Evolutionary conservation across 2,329 filamentous ascomycete genomes (phyloP).

Genomic region (Amesomyces nigricolor): DNA sequence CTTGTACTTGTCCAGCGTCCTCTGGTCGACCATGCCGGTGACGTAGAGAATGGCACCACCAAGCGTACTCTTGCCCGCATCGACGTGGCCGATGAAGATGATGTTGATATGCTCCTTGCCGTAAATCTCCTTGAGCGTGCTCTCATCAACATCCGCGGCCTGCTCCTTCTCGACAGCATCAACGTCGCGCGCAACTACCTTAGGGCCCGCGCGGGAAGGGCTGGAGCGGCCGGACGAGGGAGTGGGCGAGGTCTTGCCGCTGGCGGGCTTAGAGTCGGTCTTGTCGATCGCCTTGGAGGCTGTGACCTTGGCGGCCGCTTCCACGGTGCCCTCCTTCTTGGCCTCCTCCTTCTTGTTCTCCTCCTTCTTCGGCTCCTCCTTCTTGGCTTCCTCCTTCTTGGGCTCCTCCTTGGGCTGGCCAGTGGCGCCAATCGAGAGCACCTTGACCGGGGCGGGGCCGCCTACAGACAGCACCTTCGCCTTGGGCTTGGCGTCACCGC

Average conservation of each 20-base stretch:
- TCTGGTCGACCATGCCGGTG: slow-evolving; percentile 98
- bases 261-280: slow-evolving; percentile 63
- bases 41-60: slow-evolving; percentile 89
- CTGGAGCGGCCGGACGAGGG: slow-evolving; percentile 81
- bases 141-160: slow-evolving; percentile 62
- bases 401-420: slow-evolving; percentile 48
- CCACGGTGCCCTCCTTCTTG: slow-evolving; percentile 43
- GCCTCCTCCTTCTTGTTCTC: slow-evolving; percentile 46
- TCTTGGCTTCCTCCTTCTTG: slow-evolving; percentile 42
- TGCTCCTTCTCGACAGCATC: slow-evolving; percentile 83
- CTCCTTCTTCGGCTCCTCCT: slow-evolving; percentile 45
- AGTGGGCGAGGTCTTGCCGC: slow-evolving; percentile 72
- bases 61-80: slow-evolving; percentile 94
- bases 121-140: slow-evolving; percentile 87
- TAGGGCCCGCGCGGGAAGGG: slow-evolving; percentile 59
- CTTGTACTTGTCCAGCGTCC: slow-evolving; percentile 98
- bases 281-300: slow-evolving; percentile 90
- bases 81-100: slow-evolving; percentile 65
- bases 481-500: slow-evolving; percentile 49
- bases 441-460: slow-evolving; percentile 48
- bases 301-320: slow-evolving; percentile 75
- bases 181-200: slow-evolving; percentile 57
- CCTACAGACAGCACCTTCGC: slow-evolving; percentile 75
- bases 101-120: slow-evolving; percentile 92
- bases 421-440: slow-evolving; percentile 62